phyloP scores from a whole-genome alignment of 768 basidiomycete species.

The Termitomyces titanicus region DNA sequence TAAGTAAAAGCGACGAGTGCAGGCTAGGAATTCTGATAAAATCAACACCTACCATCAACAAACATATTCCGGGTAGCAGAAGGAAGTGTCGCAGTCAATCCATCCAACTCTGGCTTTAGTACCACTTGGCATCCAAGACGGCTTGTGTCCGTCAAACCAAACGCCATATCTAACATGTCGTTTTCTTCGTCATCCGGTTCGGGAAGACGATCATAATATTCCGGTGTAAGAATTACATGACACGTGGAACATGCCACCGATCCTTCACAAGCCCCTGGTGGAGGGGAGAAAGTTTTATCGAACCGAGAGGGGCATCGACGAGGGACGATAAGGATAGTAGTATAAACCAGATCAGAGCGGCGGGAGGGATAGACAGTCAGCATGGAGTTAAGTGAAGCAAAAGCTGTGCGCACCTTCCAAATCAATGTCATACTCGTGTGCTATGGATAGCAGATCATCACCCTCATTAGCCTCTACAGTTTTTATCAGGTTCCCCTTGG shows the following conservation, averaged over 20 bases:
- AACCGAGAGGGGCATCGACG: neutral
- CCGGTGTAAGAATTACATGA: conserved; percentile 81
- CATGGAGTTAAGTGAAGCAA: neutral
- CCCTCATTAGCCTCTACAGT: conserved; percentile 93
- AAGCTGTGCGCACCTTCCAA: conserved; percentile 70
- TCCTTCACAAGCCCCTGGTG: conserved; percentile 90
- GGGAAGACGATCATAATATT: conserved; percentile 81
- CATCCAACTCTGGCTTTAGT: conserved; percentile 79
- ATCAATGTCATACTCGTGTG: conserved; percentile 95
- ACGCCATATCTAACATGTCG: conserved; percentile 98
- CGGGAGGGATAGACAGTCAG: neutral
- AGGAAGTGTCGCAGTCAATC: conserved; percentile 80
- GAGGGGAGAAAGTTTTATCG: neutral
- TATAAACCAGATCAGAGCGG: neutral
- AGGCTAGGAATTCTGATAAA: neutral
- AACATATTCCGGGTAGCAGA: conserved; percentile 97
- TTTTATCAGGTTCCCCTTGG: conserved; percentile 79
- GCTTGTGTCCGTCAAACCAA: conserved; percentile 93
- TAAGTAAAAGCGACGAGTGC: neutral
- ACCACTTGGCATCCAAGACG: conserved; percentile 75
- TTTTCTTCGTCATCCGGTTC: conserved; percentile 99
- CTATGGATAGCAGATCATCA: conserved; percentile 86
- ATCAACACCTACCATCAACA: conserved; percentile 69
- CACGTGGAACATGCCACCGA: conserved; percentile 98
- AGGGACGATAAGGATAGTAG: neutral